phyloP scores from a whole-genome alignment of 805 yeast species.

The Teunomyces lycoperdinae region DNA sequence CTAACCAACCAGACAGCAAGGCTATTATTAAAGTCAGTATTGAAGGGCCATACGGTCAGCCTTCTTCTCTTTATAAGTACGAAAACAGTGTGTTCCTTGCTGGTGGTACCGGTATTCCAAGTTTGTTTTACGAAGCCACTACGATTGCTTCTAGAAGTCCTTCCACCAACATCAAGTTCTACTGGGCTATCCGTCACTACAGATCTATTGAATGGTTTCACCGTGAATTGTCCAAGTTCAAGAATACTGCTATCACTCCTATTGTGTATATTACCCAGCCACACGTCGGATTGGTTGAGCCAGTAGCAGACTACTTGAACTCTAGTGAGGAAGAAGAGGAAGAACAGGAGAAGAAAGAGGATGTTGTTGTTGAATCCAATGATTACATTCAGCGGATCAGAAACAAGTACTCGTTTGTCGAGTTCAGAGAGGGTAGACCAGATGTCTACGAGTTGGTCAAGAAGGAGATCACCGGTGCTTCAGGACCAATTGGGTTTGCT shows the following conservation, averaged over 20 bases:
- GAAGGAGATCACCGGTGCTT: conserved; percentile 33
- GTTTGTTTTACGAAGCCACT: conserved; percentile 31
- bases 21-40: conserved; percentile 29
- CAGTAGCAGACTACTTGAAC: conserved; percentile 7
- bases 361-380: conserved; percentile 7
- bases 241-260: conserved; percentile 32
- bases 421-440: conserved; percentile 47
- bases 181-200: conserved; percentile 42
- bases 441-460: conserved; percentile 30
- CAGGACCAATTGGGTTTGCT: conserved; percentile 44
- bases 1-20: conserved; percentile 29
- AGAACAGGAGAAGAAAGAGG: conserved; percentile 12
- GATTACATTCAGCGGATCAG: conserved; percentile 13
- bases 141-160: conserved; percentile 18
- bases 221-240: conserved; percentile 32
- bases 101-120: conserved; percentile 44
- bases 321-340: conserved; percentile 10
- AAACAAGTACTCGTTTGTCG: conserved; percentile 32
- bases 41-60: conserved; percentile 42
- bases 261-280: conserved; percentile 43
- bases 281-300: conserved; percentile 12
- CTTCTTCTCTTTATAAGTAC: conserved; percentile 28
- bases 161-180: conserved; percentile 21
- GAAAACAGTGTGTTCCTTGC: conserved; percentile 28
- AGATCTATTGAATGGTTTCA: conserved; percentile 40